Conservation (phyloP, 225 moss, liverwort and hornwort genomes). For the Sphagnum contortum region DNA sequence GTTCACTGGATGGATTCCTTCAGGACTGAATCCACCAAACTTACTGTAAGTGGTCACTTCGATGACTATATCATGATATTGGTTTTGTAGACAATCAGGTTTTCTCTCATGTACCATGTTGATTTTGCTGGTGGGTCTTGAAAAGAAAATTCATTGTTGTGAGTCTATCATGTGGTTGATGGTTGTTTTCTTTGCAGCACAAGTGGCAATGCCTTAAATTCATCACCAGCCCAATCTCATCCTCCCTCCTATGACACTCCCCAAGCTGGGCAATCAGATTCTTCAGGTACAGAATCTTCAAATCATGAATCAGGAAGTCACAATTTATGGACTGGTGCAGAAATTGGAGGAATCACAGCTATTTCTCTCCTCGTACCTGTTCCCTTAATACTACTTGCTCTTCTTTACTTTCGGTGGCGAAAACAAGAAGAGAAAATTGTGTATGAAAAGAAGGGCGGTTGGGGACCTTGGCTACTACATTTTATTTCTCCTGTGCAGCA, state of each 20-base stretch:
- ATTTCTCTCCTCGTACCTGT: constrained; percentile 15
- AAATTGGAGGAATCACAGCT: constrained; percentile 29
- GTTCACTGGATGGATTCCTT: constrained; percentile 64
- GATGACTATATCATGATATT: no score
- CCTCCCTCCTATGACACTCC: constrained; percentile 11
- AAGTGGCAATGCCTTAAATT: constrained; percentile 46
- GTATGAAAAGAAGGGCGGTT: constrained; percentile 10
- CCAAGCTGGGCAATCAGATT: constrained; percentile 2
- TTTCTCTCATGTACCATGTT: neutral
- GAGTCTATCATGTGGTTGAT: no score
- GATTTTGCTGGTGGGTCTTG: no score
- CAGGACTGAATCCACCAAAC: constrained; percentile 23
- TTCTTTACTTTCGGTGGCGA: constrained; percentile 10
- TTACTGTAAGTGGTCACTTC: constrained; percentile 26
- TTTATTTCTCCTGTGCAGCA: constrained; percentile 16
- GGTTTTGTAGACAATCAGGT: neutral
- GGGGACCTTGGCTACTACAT: constrained; percentile 39
- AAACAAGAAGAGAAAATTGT: constrained; percentile 7
- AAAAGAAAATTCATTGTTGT: no score
- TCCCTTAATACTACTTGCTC: constrained; percentile 11
- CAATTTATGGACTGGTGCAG: constrained; percentile 34
- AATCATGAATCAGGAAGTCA: neutral
- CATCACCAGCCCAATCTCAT: constrained; percentile 42
- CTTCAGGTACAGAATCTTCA: constrained; percentile 2
- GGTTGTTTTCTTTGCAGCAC: constrained; percentile 14